Evolutionary conservation across 2,329 filamentous ascomycete genomes (phyloP), one percentile per base, ranked within the genome.

Genomic region (Zarea fungicola): DNA sequence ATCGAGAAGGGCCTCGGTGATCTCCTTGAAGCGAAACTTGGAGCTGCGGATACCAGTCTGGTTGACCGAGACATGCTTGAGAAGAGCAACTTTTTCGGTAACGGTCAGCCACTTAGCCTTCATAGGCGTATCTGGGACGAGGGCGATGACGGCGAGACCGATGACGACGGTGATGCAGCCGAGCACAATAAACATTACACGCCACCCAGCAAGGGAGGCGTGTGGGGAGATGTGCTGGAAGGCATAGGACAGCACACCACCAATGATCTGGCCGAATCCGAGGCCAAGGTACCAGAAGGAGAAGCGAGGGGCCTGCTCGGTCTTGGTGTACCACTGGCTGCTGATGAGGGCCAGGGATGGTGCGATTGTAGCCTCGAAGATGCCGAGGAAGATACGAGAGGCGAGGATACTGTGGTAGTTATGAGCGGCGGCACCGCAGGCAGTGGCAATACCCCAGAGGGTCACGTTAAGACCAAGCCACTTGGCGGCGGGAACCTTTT

Each of bases 401-500:
- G 37, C 49, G n/a, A 51, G 42, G 18, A 51, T 45, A 18, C 42
- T 47, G 21, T 22, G 23, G 49, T 51, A 51, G 42, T 51, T 51
- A 36, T 46, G 42, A 8, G 49, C 49, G 13, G 49, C 49, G 28
- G 49, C 42, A 26, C 42, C 49, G 43, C 42, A 47, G n/a, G 49
- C 49, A 7, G 49, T 51, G 8, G 49, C 49, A 32, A 51, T 32
- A 28, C 49, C 77, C 76, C 77, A 81, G 51, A 73, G 64, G 14
- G 73, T 56, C 37, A 80, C 71, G 50, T 79, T 80, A 35, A 65
- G 50, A 7, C 70, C 77, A 3, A 83, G 66, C 56, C 75, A 79
- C 58, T 79, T 81, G 9, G 72, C 73, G 0, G 75, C 70, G 9
- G 78, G 77, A 7, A 80, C 65, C 22, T 68, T 71, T 50, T 82